These are phyloP conservation scores for Vaccinium macrocarpon DNA, from an alignment of 148 eudicot genomes.

Conservation along the genomic window DNA sequence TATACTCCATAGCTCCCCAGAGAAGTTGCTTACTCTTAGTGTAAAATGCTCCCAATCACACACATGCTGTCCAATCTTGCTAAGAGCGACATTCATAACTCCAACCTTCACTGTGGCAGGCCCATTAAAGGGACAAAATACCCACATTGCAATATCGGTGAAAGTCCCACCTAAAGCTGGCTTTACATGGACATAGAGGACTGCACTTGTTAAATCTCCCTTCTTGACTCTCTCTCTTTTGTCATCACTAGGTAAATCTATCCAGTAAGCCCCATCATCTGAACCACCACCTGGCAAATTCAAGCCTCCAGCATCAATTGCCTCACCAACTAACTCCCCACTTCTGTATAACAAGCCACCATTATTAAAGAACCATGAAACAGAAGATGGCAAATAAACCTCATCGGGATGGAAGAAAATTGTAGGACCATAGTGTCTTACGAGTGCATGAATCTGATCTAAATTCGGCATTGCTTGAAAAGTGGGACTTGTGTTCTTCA, in stretches of 20 bases:
- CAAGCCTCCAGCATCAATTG: constrained; percentile 61
- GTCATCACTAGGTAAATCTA: constrained; percentile 64
- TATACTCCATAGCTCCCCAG: constrained; percentile 61
- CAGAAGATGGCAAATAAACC: constrained; percentile 75
- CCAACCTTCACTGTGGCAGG: constrained; percentile 77
- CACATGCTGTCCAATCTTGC: constrained; percentile 71
- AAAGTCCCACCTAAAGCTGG: constrained; percentile 83
- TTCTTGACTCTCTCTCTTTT: constrained; percentile 46
- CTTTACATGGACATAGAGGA: constrained; percentile 80
- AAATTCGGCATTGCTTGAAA: constrained; percentile 69
- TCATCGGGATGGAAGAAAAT: constrained; percentile 86
- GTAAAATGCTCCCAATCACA: constrained; percentile 96
- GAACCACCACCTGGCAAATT: constrained; percentile 73
- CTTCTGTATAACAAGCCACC: constrained; percentile 59
- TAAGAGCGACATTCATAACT: constrained; percentile 36
- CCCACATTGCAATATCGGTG: constrained; percentile 90
- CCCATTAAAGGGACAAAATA: constrained; percentile 87
- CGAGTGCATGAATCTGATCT: constrained; percentile 70
- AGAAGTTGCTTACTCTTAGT: constrained; percentile 81
- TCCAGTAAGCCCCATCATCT: constrained; percentile 74
- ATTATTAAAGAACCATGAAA: constrained; percentile 71
- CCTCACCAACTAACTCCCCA: constrained; percentile 39
- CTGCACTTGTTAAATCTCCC: constrained; percentile 64
- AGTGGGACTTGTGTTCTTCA: constrained; percentile 53
- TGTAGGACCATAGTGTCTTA: constrained; percentile 82